Conservation (phyloP, 2,329 filamentous ascomycete species). For the Chalara sp. region DNA sequence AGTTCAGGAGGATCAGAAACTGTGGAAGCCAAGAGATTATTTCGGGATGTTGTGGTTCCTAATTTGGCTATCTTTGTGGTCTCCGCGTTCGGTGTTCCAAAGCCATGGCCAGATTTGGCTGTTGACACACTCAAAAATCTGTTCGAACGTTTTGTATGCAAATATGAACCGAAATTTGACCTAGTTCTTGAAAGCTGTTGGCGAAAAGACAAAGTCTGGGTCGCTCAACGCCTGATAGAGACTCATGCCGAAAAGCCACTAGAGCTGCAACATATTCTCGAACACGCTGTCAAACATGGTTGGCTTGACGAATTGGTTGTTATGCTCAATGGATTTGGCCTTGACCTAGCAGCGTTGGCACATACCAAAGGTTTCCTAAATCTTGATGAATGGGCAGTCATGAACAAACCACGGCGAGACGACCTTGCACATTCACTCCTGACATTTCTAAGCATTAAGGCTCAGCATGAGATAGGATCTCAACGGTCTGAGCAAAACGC, state of each 20-base stretch:
- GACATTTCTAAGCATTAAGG: slow-evolving; percentile 80
- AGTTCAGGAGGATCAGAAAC: slow-evolving; percentile 55
- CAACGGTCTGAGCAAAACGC: slow-evolving; percentile 64
- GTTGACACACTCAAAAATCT: slow-evolving; percentile 69
- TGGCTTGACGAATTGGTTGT: slow-evolving; percentile 76
- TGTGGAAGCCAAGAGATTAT: slow-evolving; percentile 56
- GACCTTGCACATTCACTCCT: slow-evolving; percentile 66
- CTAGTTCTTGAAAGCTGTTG: slow-evolving; percentile 89
- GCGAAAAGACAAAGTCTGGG: slow-evolving; percentile 85
- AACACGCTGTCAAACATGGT: slow-evolving; percentile 72
- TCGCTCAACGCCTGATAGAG: slow-evolving; percentile 72
- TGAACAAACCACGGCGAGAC: slow-evolving; percentile 57
- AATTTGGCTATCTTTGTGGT: slow-evolving; percentile 76
- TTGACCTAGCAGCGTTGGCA: slow-evolving; percentile 80
- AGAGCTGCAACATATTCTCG: slow-evolving; percentile 62
- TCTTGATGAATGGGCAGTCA: slow-evolving; percentile 72
- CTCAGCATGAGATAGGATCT: slow-evolving; percentile 68
- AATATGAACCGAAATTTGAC: slow-evolving; percentile 69
- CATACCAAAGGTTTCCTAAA: slow-evolving; percentile 78
- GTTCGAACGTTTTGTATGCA: slow-evolving; percentile 78
- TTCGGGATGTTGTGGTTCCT: slow-evolving; percentile 61
- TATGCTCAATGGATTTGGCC: slow-evolving; percentile 64
- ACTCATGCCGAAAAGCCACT: slow-evolving; percentile 65
- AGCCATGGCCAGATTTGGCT: slow-evolving; percentile 70
- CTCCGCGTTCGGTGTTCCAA: slow-evolving; percentile 69